A percentile compares a stretch with the other conserved stretches of the same genome.
These are phyloP conservation scores for Haemoproteus tartakovskyi DNA, from an alignment of 169 alveolate species.

Conservation along the genomic window DNA sequence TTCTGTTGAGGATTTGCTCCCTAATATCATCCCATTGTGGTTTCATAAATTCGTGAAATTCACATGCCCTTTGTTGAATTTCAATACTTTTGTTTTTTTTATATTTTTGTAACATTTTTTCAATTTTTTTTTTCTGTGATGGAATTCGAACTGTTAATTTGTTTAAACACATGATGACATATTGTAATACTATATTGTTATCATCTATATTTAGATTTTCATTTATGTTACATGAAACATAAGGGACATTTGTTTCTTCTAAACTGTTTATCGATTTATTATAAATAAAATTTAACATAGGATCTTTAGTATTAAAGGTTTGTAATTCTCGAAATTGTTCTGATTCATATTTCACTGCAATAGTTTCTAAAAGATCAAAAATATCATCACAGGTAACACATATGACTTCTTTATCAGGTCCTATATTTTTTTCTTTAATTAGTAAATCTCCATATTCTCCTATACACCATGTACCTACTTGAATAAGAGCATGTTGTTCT, in stretches of 20 bases:
- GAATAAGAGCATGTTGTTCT: conserved; percentile 86
- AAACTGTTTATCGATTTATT: conserved; percentile 45
- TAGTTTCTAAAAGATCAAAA: conserved; percentile 49
- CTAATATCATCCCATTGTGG: conserved; percentile 60
- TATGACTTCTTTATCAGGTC: conserved; percentile 60
- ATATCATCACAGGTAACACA: conserved; percentile 54
- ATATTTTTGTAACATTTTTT: conserved; percentile 68
- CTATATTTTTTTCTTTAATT: conserved; percentile 53
- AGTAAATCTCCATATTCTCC: conserved; percentile 85
- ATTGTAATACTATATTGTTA: conserved; percentile 66
- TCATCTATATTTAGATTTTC: conserved; percentile 48
- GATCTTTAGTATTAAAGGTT: conserved; percentile 50
- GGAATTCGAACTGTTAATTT: conserved; percentile 71
- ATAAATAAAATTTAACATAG: conserved; percentile 47
- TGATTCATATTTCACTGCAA: conserved; percentile 36
- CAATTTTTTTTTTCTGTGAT: conserved; percentile 44
- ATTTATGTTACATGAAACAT: conserved; percentile 59
- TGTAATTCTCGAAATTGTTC: conserved; percentile 44
- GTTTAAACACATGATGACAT: conserved; percentile 73
- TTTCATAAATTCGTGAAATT: conserved; percentile 65
- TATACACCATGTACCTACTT: conserved; percentile 87
- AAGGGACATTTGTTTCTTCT: conserved; percentile 11
- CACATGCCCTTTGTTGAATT: conserved; percentile 82
- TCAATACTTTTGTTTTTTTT: conserved; percentile 71
- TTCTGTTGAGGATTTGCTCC: conserved; percentile 25